Evolutionary conservation across 2,329 filamentous ascomycete genomes (phyloP).

Genomic region (Parascedosporium putredinis): DNA sequence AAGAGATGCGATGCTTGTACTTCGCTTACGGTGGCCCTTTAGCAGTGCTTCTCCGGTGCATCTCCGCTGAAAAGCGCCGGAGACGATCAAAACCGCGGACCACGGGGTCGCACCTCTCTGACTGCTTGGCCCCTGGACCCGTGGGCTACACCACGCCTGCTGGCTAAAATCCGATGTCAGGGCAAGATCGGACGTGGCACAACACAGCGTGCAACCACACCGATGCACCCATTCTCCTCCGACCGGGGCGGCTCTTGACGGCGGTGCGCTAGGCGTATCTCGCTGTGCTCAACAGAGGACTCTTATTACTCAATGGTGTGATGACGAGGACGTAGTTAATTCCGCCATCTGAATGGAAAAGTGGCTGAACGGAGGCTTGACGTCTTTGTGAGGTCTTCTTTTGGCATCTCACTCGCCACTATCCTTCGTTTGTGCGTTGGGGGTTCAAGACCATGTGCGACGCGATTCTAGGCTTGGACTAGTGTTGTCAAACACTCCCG

Average conservation of each 20-base stretch:
- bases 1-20: neutral
- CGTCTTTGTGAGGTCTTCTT: neutral
- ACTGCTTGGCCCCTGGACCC: too few relatives aligned
- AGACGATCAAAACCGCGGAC: neutral
- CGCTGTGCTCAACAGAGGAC: too few relatives aligned
- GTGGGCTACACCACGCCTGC: too few relatives aligned
- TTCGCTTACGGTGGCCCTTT: too few relatives aligned
- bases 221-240: neutral
- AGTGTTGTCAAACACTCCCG: neutral
- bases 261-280: too few relatives aligned
- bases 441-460: neutral
- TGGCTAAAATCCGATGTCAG: neutral
- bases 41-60: neutral
- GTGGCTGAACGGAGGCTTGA: too few relatives aligned
- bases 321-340: neutral
- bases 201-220: neutral
- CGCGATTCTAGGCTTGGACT: neutral
- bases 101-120: too few relatives aligned
- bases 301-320: too few relatives aligned
- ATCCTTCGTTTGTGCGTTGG: too few relatives aligned
- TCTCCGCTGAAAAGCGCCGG: neutral
- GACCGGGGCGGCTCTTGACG: too few relatives aligned
- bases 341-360: too few relatives aligned
- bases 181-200: neutral
- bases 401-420: too few relatives aligned